These are phyloP conservation scores for Colletotrichum gigasporum DNA, from an alignment of 2,329 filamentous ascomycete genomes.

Conservation along the genomic window DNA sequence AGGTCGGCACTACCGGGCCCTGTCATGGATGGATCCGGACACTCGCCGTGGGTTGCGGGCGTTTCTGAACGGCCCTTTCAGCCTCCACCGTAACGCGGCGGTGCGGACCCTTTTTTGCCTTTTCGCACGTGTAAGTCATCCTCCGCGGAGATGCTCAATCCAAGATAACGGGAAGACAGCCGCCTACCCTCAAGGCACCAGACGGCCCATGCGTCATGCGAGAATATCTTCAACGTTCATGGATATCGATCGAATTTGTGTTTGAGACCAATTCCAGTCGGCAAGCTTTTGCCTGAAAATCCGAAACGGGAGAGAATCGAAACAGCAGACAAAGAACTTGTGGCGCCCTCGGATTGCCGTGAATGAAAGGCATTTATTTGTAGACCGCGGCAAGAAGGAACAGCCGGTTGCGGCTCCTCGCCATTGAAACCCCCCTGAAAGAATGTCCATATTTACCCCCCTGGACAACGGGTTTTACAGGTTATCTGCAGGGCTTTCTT, in stretches of 20 bases:
- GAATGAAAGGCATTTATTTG: constrained; percentile 4
- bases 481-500: background rate
- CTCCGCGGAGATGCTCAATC: constrained; percentile 30
- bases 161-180: constrained; percentile 28
- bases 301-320: background rate
- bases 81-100: constrained; percentile 26
- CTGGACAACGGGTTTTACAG: background rate
- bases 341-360: no score
- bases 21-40: constrained; percentile 2
- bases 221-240: constrained; percentile 5
- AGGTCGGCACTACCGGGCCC: background rate
- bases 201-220: constrained; percentile 10
- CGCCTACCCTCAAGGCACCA: background rate
- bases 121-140: constrained; percentile 20
- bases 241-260: background rate
- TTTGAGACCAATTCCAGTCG: background rate
- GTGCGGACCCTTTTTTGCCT: constrained; percentile 17
- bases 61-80: constrained; percentile 20
- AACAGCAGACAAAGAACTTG: background rate
- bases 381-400: background rate
- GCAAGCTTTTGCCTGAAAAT: background rate
- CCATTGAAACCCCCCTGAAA: no score
- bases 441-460: background rate
- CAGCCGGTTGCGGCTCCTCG: background rate
- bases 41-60: constrained; percentile 15